A percentile compares a stretch with the other conserved stretches of the same genome.
Evolutionary conservation across 768 basidiomycete genomes (phyloP).

Genomic region (Collybiopsis confluens): DNA sequence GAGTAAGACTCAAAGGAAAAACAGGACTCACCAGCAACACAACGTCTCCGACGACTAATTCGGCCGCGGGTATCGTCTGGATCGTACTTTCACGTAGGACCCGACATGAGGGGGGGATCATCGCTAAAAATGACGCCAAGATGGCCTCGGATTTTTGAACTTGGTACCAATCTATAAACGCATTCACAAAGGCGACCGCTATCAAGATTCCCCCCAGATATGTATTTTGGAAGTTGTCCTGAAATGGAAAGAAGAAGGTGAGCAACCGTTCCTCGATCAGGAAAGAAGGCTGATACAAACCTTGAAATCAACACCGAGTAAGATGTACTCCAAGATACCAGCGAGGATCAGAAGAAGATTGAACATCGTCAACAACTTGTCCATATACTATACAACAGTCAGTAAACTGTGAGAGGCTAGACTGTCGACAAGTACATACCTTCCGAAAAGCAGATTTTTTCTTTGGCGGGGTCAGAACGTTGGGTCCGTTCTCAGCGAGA

Average conservation of each 20-base stretch:
- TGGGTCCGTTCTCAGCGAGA: slow-evolving; percentile 54
- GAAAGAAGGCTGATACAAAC: slow-evolving; percentile 22
- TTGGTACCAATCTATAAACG: slow-evolving; percentile 68
- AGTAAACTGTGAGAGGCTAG: not conserved
- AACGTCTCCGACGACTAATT: slow-evolving; percentile 63
- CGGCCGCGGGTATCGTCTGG: slow-evolving; percentile 51
- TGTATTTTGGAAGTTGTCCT: slow-evolving; percentile 61
- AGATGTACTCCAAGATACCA: slow-evolving; percentile 60
- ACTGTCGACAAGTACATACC: slow-evolving; percentile 32
- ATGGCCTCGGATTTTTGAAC: slow-evolving; percentile 73
- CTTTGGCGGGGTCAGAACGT: slow-evolving; percentile 62
- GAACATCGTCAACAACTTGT: slow-evolving; percentile 58
- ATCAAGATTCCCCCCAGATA: slow-evolving; percentile 71
- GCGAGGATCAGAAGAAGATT: slow-evolving; percentile 66
- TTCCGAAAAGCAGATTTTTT: slow-evolving; percentile 63
- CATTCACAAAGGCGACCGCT: slow-evolving; percentile 63
- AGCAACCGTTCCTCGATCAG: slow-evolving; percentile 6
- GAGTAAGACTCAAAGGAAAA: not conserved
- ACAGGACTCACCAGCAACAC: slow-evolving; percentile 50
- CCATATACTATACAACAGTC: slow-evolving; percentile 44
- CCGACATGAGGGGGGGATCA: slow-evolving; percentile 68
- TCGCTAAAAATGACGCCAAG: slow-evolving; percentile 65
- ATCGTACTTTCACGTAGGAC: slow-evolving; percentile 58
- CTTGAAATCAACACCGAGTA: slow-evolving; percentile 60
- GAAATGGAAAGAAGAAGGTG: slow-evolving; percentile 11